A percentile compares a stretch with the other conserved stretches of the same genome.
Conservation (phyloP, 2,329 filamentous ascomycete genomes). For the Exophiala dermatitidis region DNA sequence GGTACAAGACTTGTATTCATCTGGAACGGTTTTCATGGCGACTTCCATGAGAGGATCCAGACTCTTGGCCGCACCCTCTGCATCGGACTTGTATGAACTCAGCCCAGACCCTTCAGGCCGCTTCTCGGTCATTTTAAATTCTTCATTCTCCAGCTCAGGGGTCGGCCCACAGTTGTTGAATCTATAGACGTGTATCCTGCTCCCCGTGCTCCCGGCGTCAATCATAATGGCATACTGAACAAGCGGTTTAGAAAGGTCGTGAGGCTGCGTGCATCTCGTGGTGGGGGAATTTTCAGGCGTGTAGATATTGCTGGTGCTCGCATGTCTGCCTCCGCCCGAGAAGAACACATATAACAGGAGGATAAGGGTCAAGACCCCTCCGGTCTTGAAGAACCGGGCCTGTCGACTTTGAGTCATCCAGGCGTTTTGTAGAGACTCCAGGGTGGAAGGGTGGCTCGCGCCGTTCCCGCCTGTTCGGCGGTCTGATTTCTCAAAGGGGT, state of each 20-base stretch:
- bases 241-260: slow-evolving; percentile 81
- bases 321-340: slow-evolving; percentile 30
- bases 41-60: slow-evolving; percentile 81
- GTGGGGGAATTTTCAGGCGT: slow-evolving; percentile 23
- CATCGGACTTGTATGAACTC: slow-evolving; percentile 79
- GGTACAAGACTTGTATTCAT: slow-evolving; percentile 82
- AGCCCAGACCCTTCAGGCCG: slow-evolving; percentile 69
- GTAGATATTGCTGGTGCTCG: slow-evolving; percentile 22
- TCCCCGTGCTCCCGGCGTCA: slow-evolving; percentile 94
- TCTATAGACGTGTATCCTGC: slow-evolving; percentile 95
- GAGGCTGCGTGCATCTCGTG: slow-evolving; percentile 72
- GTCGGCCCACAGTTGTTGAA: slow-evolving; percentile 98
- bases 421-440: slow-evolving; percentile 41
- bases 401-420: slow-evolving; percentile 58
- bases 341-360: slow-evolving; percentile 53
- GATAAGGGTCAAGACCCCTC: slow-evolving; percentile 52
- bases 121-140: slow-evolving; percentile 90
- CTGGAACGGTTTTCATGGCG: slow-evolving; percentile 75
- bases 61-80: slow-evolving; percentile 79
- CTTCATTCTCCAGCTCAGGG: slow-evolving; percentile 87
- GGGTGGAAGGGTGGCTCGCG: slow-evolving; percentile 31
- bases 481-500: slow-evolving; percentile 44
- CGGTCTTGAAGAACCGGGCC: slow-evolving; percentile 55
- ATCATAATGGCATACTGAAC: slow-evolving; percentile 99
- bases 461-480: slow-evolving; percentile 31